These are phyloP conservation scores for Pythium coloratum DNA, from an alignment of 352 stramenopile species.

Conservation along the genomic window DNA sequence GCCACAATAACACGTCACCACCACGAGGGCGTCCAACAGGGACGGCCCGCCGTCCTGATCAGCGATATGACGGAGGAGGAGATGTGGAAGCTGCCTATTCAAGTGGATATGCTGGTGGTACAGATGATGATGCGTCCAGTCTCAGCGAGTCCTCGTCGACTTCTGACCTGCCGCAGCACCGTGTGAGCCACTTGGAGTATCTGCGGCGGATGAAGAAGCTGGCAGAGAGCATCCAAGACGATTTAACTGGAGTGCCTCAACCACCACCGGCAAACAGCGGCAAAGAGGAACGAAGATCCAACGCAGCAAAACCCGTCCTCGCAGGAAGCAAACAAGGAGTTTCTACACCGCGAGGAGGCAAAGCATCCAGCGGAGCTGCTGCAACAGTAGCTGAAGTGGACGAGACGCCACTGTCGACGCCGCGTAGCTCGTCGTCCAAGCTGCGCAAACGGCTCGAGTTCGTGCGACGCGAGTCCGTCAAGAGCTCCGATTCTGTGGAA, in stretches of 20 bases:
- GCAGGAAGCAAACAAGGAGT: background rate
- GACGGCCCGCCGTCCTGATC: background rate
- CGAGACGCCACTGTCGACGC: constrained; percentile 1
- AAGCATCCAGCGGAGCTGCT: background rate
- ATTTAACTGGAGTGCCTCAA: constrained; percentile 24
- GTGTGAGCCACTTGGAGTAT: constrained; percentile 71
- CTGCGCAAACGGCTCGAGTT: constrained; percentile 36
- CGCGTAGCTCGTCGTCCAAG: constrained; percentile 30
- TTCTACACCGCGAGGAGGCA: background rate
- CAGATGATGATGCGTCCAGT: constrained; percentile 25
- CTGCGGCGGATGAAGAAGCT: constrained; percentile 66
- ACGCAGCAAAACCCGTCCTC: background rate
- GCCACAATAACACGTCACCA: background rate
- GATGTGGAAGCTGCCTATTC: constrained; percentile 12
- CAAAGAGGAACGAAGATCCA: background rate
- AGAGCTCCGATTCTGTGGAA: constrained; percentile 6
- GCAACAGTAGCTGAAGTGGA: background rate
- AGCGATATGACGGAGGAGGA: background rate
- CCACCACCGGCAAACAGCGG: background rate
- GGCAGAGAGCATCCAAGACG: constrained; percentile 63
- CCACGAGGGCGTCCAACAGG: background rate
- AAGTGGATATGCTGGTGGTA: constrained; percentile 28
- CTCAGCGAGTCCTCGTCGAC: constrained; percentile 5
- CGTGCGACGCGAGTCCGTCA: constrained; percentile 28
- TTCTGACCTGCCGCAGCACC: constrained; percentile 47